Evolutionary conservation across 805 yeast genomes (phyloP), one percentile per base, ranked within the genome.

Genomic region (Candida silvicultrix): DNA sequence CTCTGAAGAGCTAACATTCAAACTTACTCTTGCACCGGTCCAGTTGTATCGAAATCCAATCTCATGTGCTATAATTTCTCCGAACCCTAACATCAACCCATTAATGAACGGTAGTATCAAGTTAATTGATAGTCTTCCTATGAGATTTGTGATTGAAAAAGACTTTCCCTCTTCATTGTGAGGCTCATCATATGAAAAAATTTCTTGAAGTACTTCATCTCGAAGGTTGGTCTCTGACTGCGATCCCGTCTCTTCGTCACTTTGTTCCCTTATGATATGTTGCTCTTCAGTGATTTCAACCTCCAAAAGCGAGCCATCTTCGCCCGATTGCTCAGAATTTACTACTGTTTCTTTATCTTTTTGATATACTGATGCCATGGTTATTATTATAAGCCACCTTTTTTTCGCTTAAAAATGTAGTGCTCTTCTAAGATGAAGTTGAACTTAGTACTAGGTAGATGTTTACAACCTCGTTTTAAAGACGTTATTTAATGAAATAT

Each of bases 11-110:
- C n/a, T n/a, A n/a, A n/a, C n/a, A n/a, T n/a, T n/a, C n/a, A n/a
- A 14, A 64, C 64, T 62, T 43, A 80, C 89, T 58, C 73, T 75
- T 14, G 89, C 89, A 6, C 85, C 89, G 20, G 71, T 59, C 86
- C 94, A 85, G 40, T 87, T 81, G 66, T 78, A 83, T 41, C 74
- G 73, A 69, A 87, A 86, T 6, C 96, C 95, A 37, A 92, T 67
- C 58, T 92, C 97, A 62, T 90, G 97, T 9, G 98, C 98, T 48
- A 88, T 69, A 19, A 92, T 81, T 68, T 92, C 98, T 2, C 98
- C 98, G 62, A 92, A 89, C 0, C 98, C 98, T 43, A 92, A 75
- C 96, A 90, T 90, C 66, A 92, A 70, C 9, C 98, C 98, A 58
- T 92, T 92, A 54, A 92, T 71, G 58, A 92, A 89, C 2, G 98